Base-by-base conservation (phyloP, 129 eudicot species). In the Glebionis coronaria region DNA sequence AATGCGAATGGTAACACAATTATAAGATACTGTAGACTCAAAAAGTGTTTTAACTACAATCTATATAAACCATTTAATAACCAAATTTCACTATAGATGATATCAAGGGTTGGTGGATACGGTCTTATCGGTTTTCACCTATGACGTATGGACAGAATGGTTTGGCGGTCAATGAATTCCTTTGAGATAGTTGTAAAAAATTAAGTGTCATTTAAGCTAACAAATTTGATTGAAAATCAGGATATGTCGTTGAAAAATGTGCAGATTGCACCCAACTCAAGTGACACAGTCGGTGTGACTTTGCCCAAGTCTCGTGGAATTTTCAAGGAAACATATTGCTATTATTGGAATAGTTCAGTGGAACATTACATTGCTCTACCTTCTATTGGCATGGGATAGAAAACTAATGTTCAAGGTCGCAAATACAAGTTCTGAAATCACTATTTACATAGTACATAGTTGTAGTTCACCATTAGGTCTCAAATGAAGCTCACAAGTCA, bases 81-180 rank as follows among this genome's bases (percentile, higher is more conserved):
- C 35, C 42, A 61, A 61, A 71, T 61, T 60, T 21, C 79, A 3
- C 29, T 27, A 5, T 82, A 93, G 98, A 88, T 47, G 82, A 82
- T 55, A 79, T 93, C 19, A 77, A 74, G 66, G 72, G 62, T 16
- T 93, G 98, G 98, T 88, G 91, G 95, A 55, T 82, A 58, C 88
- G 98, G 98, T 91, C 95, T 57, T 93, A 88, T 44, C 88, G 96
- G 96, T 61, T 86, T 67, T 93, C 98, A 10, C 98, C 98, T 23
- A 52, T 93, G 90, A 86, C 79, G 90, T 93, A 93, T 62, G 98
- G 82, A 25, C 96, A 93, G 69, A 93, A 88, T 67, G 98, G 96
- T 42, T 68, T 93, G 56, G 84, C 91, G 3, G 95, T 84, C 14
- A 88, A 84, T 68, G 98, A 93, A 75, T 93, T 93, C 73, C 92